Evolutionary conservation across 768 basidiomycete species (phyloP), one percentile per base, ranked within the genome.

Genomic region (Cystofilobasidium ferigula): DNA sequence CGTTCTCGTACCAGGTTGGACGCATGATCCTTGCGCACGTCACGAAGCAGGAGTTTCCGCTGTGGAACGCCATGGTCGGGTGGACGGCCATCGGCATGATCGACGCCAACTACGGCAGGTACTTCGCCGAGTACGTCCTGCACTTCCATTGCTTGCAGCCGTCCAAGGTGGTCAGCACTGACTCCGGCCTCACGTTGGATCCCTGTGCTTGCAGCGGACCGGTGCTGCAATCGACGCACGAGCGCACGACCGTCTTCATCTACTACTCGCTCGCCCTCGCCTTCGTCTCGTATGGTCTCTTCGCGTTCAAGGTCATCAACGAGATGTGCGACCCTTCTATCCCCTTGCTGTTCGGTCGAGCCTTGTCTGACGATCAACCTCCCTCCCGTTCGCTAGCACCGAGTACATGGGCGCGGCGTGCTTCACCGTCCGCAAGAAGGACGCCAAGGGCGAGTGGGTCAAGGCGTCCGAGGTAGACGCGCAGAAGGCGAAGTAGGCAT

Each of bases 1-100:
- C 70, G 71, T 76, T 68, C 35, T 61, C 67, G 9, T 68, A 63
- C 47, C 77, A 92, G 74, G 93, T 95, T 42, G 89, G 90, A 14
- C 79, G 86, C 70, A 87, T 98, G 81, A 98, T 97, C 72, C 78
- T 95, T 54, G 88, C 92, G 0, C 95, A 98, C 75, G 84, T 95
- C 34, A 92, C 93, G 60, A 84, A 83, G 69, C 79, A 81, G 51
- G 78, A 83, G 6, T 94, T 97, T 79, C 95, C 95, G 0, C 79
- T 81, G 73, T 92, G 87, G 83, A 88, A 93, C 73, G 83, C 82
- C 72, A 83, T 93, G 74, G 93, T 92, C 85, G 74, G 89, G 10
- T 88, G 86, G 84, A 88, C 83, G 69, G 74, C 84, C 2, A 72
- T 89, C 18, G 87, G 85, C 3, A 87, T 86, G 0, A 66, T 89